phyloP scores from a whole-genome alignment of 2,329 filamentous ascomycete genomes.

The Aureobasidium sp. region DNA sequence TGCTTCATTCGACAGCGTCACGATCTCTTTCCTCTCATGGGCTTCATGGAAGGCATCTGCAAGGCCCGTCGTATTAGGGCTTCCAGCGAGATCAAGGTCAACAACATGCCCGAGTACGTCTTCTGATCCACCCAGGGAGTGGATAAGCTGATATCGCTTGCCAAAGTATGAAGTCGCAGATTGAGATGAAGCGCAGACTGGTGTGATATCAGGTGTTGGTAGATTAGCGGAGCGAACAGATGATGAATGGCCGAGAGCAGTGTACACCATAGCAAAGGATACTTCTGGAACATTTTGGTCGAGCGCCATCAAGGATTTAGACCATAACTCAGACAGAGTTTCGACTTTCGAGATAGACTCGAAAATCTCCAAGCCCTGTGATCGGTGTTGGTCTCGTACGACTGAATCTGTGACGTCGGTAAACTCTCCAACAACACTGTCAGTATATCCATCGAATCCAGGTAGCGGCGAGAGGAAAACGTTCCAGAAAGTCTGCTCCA shows the following conservation, averaged over 20 bases:
- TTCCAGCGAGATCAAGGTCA: not conserved
- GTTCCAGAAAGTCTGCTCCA: slow-evolving; percentile 34
- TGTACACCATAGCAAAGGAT: slow-evolving; percentile 24
- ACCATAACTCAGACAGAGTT: slow-evolving; percentile 20
- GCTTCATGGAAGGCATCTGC: slow-evolving; percentile 24
- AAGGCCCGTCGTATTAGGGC: not conserved
- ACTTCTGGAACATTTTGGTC: slow-evolving; percentile 14
- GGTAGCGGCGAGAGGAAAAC: slow-evolving; percentile 31
- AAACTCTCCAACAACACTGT: slow-evolving; percentile 23
- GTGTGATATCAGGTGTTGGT: not conserved
- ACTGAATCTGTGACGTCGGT: slow-evolving; percentile 21
- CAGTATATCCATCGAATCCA: slow-evolving; percentile 16
- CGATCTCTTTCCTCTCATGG: slow-evolving; percentile 11
- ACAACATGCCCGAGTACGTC: slow-evolving; percentile 30
- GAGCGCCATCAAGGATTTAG: slow-evolving; percentile 14
- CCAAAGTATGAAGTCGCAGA: not conserved
- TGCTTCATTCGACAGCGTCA: not conserved
- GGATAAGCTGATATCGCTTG: slow-evolving; percentile 27
- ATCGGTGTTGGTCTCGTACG: slow-evolving; percentile 15
- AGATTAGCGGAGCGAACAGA: slow-evolving; percentile 18
- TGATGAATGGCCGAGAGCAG: slow-evolving; percentile 24
- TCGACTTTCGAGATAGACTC: slow-evolving; percentile 8
- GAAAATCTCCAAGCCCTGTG: slow-evolving; percentile 15
- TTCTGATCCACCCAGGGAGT: slow-evolving; percentile 29
- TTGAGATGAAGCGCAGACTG: not conserved